Conservation (phyloP, 208 protist species). For the Herpetomonas tarakana region DNA sequence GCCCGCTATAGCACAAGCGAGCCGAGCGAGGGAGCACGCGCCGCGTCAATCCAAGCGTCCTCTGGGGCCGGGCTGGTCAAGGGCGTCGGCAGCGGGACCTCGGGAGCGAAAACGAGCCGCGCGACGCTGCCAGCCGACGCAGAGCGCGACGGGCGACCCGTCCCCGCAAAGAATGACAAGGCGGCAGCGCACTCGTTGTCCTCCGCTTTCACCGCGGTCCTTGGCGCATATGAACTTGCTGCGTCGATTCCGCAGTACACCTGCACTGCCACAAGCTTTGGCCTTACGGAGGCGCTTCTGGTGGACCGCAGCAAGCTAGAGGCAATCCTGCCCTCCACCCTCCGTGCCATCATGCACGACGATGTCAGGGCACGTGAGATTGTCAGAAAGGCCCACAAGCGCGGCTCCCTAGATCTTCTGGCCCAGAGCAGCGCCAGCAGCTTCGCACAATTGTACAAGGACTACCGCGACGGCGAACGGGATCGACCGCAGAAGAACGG, state of each 20-base stretch:
- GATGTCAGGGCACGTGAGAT: constrained; percentile 42
- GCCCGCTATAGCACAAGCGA: background rate
- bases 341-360: constrained; percentile 39
- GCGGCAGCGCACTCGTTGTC: background rate
- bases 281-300: constrained; percentile 69
- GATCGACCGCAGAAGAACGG: constrained; percentile 9
- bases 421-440: constrained; percentile 28
- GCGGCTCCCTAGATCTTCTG: constrained; percentile 38
- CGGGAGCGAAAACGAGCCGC: constrained; percentile 2
- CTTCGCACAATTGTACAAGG: constrained; percentile 55
- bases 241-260: constrained; percentile 55
- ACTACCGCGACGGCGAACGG: constrained; percentile 17
- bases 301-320: constrained; percentile 54
- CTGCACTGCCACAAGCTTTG: constrained; percentile 72
- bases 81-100: too few relatives aligned
- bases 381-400: constrained; percentile 48
- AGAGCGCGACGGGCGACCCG: too few relatives aligned
- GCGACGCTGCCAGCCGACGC: too few relatives aligned
- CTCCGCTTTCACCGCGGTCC: constrained; percentile 31
- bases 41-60: constrained; percentile 1
- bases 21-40: background rate
- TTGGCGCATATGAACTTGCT: constrained; percentile 81
- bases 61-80: too few relatives aligned
- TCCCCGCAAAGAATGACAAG: background rate
- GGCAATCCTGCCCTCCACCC: constrained; percentile 36